phyloP scores from a whole-genome alignment of 106 monocot species.

The Phalaenopsis equestris region DNA sequence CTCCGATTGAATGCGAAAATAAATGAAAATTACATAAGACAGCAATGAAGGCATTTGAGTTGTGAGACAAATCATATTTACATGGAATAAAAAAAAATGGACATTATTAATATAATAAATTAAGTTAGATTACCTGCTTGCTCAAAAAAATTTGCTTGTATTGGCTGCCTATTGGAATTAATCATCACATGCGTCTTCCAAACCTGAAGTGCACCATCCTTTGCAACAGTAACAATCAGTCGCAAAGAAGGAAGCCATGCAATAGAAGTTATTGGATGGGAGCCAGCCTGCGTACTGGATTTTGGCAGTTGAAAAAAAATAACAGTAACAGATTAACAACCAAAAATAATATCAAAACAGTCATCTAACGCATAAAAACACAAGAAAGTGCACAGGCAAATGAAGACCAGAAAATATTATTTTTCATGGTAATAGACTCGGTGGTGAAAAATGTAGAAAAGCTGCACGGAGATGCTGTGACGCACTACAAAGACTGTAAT shows the following conservation, averaged over 20 bases:
- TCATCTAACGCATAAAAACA: not conserved
- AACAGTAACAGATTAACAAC: constrained; percentile 15
- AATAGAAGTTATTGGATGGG: constrained; percentile 76
- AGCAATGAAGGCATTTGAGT: not conserved
- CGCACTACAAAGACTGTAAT: not conserved
- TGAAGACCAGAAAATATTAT: not conserved
- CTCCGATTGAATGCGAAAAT: not conserved
- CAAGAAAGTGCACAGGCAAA: not conserved
- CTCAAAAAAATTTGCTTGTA: constrained; percentile 90
- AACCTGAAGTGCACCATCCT: constrained; percentile 81
- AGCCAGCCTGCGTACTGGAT: constrained; percentile 77
- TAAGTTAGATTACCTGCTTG: constrained; percentile 55
- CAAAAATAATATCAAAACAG: constrained; percentile 3
- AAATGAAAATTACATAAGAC: not conserved
- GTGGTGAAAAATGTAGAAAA: not conserved
- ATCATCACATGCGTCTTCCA: constrained; percentile 82
- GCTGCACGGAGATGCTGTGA: not conserved
- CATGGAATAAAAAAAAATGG: not conserved
- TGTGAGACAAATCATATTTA: not conserved
- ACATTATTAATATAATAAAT: not conserved
- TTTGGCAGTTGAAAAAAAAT: constrained; percentile 16
- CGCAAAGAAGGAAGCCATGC: constrained; percentile 76
- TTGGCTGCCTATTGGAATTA: constrained; percentile 85
- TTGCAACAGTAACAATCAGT: constrained; percentile 77
- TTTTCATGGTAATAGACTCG: not conserved